phyloP scores from a whole-genome alignment of 108 stramenopile species.

The Cyclotella baltica region DNA sequence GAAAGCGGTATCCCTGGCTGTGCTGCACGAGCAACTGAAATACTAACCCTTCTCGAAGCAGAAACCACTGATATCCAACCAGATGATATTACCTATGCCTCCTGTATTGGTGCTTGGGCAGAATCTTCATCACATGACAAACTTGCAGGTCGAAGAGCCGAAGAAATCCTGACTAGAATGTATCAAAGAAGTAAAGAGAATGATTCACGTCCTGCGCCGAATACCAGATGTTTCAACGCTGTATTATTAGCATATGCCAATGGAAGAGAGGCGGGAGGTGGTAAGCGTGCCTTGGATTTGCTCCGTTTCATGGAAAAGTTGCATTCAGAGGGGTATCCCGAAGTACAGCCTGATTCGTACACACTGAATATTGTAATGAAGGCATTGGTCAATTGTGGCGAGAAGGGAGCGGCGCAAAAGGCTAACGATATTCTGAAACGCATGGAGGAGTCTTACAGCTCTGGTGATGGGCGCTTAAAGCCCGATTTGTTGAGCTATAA shows the following conservation, averaged over 20 bases:
- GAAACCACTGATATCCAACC: slow-evolving; percentile 27
- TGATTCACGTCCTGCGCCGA: slow-evolving; percentile 23
- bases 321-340: slow-evolving; percentile 36
- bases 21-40: slow-evolving; percentile 49
- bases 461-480: slow-evolving; percentile 22
- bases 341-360: slow-evolving; percentile 28
- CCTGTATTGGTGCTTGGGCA: slow-evolving; percentile 51
- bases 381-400: slow-evolving; percentile 43
- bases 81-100: slow-evolving; percentile 41
- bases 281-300: slow-evolving; percentile 44
- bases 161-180: slow-evolving; percentile 50
- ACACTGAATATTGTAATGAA: slow-evolving; percentile 50
- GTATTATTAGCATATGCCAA: slow-evolving; percentile 47
- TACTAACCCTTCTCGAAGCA: slow-evolving; percentile 40
- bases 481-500: slow-evolving; percentile 55
- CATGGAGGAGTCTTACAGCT: slow-evolving; percentile 35
- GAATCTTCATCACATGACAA: slow-evolving; percentile 16
- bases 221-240: slow-evolving; percentile 50
- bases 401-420: slow-evolving; percentile 40
- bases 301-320: slow-evolving; percentile 44
- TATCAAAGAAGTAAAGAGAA: slow-evolving; percentile 28
- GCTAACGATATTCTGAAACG: slow-evolving; percentile 31
- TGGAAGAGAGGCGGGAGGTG: slow-evolving; percentile 32
- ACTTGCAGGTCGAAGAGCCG: slow-evolving; percentile 29
- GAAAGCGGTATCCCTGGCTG: slow-evolving; percentile 61